Conservation (phyloP, 2,329 filamentous ascomycete genomes). For the Ceratocystis destructans region DNA sequence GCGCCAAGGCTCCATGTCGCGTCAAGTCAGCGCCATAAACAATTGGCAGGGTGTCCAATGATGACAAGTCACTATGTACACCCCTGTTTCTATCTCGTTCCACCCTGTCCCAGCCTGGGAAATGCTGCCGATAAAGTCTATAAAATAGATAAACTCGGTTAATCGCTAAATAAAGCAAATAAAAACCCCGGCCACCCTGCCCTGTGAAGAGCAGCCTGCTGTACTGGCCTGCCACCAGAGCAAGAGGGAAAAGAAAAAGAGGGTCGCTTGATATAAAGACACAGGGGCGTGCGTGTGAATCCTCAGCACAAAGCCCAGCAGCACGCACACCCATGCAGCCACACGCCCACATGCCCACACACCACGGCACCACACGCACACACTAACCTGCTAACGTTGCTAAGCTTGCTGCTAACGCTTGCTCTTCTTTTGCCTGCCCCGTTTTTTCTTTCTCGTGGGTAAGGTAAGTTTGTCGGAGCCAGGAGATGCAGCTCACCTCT, state of each 20-base stretch:
- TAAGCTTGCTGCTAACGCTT: no score
- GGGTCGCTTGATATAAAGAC: conserved; percentile 16
- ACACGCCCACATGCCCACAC: no score
- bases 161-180: conserved; percentile 19
- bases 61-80: not conserved
- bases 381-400: no score
- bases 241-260: not conserved
- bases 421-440: conserved; percentile 16
- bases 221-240: no score
- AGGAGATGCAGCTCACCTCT: conserved; percentile 20
- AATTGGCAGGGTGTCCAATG: conserved; percentile 7
- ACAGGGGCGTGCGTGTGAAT: not conserved
- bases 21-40: conserved; percentile 11
- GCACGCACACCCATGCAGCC: no score
- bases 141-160: not conserved
- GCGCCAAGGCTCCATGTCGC: conserved; percentile 4
- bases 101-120: conserved; percentile 4
- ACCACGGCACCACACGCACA: no score
- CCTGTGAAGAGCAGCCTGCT: no score
- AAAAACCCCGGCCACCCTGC: not conserved
- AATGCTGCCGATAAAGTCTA: conserved; percentile 8
- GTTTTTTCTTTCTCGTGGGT: conserved; percentile 21
- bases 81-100: conserved; percentile 9
- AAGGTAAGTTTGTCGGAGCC: conserved; percentile 20
- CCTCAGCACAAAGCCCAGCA: no score